Base-by-base conservation (phyloP, 805 yeast genomes). In the Candida maris region DNA sequence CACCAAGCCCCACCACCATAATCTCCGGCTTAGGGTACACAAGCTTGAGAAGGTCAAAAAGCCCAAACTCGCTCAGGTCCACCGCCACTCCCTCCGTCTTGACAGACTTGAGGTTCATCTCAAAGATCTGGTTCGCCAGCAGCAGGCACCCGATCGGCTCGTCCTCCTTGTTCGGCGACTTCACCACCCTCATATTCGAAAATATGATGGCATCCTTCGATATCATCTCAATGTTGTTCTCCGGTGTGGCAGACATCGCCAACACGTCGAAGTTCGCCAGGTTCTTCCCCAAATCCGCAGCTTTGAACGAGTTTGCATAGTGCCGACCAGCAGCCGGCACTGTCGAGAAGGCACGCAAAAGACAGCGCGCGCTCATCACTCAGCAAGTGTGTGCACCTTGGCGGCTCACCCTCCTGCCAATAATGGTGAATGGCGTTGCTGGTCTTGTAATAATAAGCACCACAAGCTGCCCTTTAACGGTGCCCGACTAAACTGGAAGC, bases 11-110 rank as follows among this genome's bases (percentile, higher is more conserved):
- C 13, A 85, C 60, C 6, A 84, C 79, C 32, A 83, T 48, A 30
- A 85, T 65, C 51, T 85, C 94, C 0, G 95, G 95, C 51, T 79
- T 78, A 3, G 95, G 95, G 54, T 79, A 77, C 1, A 81, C 57
- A 4, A 76, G 61, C 15, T 65, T 65, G 35, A 84, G 70, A 5
- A 77, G 61, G 14, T 67, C 69, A 38, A 81, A 68, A 4, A 81
- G 54, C 10, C 66, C 65, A 4, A 42, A 32, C 17, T 44, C 35
- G 10, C 14, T 13, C 6, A 63, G 52, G 30, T 73, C 73, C 38
- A 71, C 69, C 15, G 21, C 18, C 14, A 28, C 2, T 77, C 74
- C n/a, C 58, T 50, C 14, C 66, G 57, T 4, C 33, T 39, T 27
- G 17, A 38, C 33, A 8, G 19, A 6, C 16, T 64, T 47, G 29